These are phyloP conservation scores for Phytopythium boreale DNA, from an alignment of 352 stramenopile species.

Conservation along the genomic window DNA sequence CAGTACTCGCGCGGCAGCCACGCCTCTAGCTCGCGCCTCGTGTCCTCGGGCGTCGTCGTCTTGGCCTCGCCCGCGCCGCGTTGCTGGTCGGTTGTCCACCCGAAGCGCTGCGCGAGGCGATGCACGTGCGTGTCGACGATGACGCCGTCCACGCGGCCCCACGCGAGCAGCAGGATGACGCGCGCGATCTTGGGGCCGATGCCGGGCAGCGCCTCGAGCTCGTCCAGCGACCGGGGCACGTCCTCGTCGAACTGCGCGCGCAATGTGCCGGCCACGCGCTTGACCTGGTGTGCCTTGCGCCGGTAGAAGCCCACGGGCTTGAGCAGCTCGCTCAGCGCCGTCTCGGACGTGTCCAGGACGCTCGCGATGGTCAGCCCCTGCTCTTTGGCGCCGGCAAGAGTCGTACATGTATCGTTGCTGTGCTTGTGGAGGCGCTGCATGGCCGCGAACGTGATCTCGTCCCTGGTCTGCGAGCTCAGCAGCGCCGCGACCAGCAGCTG, in stretches of 20 bases:
- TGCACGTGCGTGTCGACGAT: constrained; percentile 83
- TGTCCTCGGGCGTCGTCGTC: constrained; percentile 37
- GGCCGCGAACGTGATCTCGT: constrained; percentile 60
- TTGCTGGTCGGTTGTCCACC: constrained; percentile 27
- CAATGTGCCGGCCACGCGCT: constrained; percentile 43
- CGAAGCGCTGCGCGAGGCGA: constrained; percentile 57
- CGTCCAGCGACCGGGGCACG: constrained; percentile 40
- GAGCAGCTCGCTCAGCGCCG: constrained; percentile 45
- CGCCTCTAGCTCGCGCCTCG: constrained; percentile 45
- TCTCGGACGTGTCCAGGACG: constrained; percentile 27
- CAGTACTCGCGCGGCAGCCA: constrained; percentile 65
- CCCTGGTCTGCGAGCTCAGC: constrained; percentile 73
- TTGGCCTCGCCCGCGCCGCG: not conserved
- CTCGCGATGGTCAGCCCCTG: constrained; percentile 45
- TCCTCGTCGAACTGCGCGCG: constrained; percentile 33
- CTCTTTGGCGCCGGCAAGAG: not conserved
- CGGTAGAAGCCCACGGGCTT: constrained; percentile 72
- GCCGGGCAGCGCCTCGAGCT: constrained; percentile 50
- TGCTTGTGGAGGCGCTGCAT: constrained; percentile 63
- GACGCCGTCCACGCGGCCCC: constrained; percentile 57
- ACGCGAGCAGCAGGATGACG: constrained; percentile 60
- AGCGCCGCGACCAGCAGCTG: constrained; percentile 62
- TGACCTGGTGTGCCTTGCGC: constrained; percentile 66
- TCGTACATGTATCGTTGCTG: constrained; percentile 10
- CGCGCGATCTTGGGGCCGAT: constrained; percentile 76